A percentile compares a stretch with the other conserved stretches of the same genome.
Evolutionary conservation across 257 asterid genomes (phyloP).

Genomic region (Fraxinus americana): DNA sequence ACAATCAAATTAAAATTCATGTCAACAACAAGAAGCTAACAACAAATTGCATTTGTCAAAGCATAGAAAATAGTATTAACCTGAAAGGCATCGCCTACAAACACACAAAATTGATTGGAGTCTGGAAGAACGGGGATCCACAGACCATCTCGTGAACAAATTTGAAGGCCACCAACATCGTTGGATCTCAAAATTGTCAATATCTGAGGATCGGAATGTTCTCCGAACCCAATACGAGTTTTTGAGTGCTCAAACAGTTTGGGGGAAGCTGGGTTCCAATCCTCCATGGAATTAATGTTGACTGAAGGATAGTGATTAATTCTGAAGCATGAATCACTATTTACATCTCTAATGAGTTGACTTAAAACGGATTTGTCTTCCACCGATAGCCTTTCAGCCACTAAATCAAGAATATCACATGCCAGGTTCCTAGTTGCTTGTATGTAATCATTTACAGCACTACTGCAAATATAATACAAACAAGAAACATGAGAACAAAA

Average conservation of each 20-base stretch:
- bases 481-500: neutral
- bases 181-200: slow-evolving; percentile 69
- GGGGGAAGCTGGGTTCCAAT: neutral
- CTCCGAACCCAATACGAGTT: slow-evolving; percentile 70
- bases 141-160: slow-evolving; percentile 45
- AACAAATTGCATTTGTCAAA: neutral
- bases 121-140: slow-evolving; percentile 74
- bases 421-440: slow-evolving; percentile 50
- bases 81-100: slow-evolving; percentile 69
- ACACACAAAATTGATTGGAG: slow-evolving; percentile 54
- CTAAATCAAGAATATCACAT: slow-evolving; percentile 68
- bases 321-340: slow-evolving; percentile 76
- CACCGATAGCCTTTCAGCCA: slow-evolving; percentile 52
- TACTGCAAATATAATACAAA: slow-evolving; percentile 34
- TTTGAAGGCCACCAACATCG: slow-evolving; percentile 74
- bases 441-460: slow-evolving; percentile 57
- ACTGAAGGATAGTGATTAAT: slow-evolving; percentile 68
- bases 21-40: neutral
- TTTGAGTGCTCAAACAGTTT: slow-evolving; percentile 19
- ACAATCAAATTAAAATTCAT: neutral
- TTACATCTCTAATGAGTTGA: slow-evolving; percentile 45
- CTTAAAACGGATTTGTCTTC: slow-evolving; percentile 49
- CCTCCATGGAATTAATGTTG: neutral
- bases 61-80: neutral
- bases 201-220: slow-evolving; percentile 83